Conservation (phyloP, 345 rosid genomes). For the Euphorbia peplus region DNA sequence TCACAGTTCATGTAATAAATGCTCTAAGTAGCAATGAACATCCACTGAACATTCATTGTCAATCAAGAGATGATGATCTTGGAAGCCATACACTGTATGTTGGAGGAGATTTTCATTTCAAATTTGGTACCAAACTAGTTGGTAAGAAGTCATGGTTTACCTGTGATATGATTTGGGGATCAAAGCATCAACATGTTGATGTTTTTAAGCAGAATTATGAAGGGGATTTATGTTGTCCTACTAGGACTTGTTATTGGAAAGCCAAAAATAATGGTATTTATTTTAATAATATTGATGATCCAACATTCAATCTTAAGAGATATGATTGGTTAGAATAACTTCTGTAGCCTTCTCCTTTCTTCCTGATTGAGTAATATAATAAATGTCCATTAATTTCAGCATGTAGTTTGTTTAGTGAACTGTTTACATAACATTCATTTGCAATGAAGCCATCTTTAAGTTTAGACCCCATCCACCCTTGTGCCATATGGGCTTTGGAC, state of each 20-base stretch:
- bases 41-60: slow-evolving; percentile 6
- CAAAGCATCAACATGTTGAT: background rate
- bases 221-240: background rate
- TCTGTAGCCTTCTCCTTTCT: no score
- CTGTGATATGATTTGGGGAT: background rate
- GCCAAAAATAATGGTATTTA: background rate
- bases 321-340: slow-evolving; percentile 3
- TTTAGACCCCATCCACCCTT: no score
- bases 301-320: background rate
- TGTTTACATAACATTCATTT: no score
- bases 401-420: no score
- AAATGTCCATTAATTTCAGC: no score
- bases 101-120: background rate
- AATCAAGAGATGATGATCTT: slow-evolving; percentile 13
- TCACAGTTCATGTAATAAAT: slow-evolving; percentile 2
- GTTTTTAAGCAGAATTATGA: background rate
- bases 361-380: no score
- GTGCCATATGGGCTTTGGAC: no score
- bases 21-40: background rate
- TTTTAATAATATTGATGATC: background rate
- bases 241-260: background rate
- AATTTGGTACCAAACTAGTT: background rate
- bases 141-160: background rate
- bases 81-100: background rate
- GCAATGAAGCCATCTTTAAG: no score